Conservation (phyloP, 1,284 basidiomycete genomes). For the Pascua sp. region DNA sequence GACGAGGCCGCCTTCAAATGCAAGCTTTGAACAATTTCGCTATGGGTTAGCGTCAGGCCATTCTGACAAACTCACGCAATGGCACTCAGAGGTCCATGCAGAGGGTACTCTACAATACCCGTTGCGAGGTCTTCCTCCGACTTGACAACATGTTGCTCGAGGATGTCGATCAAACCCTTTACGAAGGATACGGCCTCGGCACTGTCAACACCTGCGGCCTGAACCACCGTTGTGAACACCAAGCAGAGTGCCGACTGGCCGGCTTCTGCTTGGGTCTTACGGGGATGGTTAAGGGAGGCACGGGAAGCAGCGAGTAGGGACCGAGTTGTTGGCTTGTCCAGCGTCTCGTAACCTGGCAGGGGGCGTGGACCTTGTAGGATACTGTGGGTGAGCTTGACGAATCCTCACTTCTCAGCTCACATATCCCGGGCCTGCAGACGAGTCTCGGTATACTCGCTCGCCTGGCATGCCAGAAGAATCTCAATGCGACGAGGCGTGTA, state of each 20-base stretch:
- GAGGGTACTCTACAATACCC: conserved; percentile 36
- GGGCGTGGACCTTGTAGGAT: conserved; percentile 32
- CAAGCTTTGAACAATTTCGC: conserved; percentile 28
- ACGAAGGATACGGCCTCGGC: conserved; percentile 24
- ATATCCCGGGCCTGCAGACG: conserved; percentile 33
- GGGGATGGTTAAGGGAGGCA: conserved; percentile 35
- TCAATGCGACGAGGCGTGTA: conserved; percentile 36
- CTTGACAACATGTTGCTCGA: conserved; percentile 29
- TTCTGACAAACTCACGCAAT: conserved; percentile 25
- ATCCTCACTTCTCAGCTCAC: conserved; percentile 24
- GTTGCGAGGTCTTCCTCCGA: conserved; percentile 32
- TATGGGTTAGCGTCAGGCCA: conserved; percentile 1
- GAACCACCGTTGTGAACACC: conserved; percentile 32
- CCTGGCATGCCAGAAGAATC: conserved; percentile 41
- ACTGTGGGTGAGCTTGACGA: conserved; percentile 16
- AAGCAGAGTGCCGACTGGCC: conserved; percentile 42
- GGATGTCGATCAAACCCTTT: conserved; percentile 17
- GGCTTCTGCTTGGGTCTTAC: conserved; percentile 47
- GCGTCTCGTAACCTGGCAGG: conserved; percentile 35
- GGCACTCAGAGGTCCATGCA: conserved; percentile 43
- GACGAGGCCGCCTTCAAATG: conserved; percentile 10
- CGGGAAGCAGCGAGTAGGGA: conserved; percentile 28
- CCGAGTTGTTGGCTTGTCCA: conserved; percentile 14
- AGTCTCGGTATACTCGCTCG: conserved; percentile 45
- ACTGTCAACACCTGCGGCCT: conserved; percentile 7